Conservation (phyloP, 2,329 filamentous ascomycete genomes). For the Metarhizium anisopliae region DNA sequence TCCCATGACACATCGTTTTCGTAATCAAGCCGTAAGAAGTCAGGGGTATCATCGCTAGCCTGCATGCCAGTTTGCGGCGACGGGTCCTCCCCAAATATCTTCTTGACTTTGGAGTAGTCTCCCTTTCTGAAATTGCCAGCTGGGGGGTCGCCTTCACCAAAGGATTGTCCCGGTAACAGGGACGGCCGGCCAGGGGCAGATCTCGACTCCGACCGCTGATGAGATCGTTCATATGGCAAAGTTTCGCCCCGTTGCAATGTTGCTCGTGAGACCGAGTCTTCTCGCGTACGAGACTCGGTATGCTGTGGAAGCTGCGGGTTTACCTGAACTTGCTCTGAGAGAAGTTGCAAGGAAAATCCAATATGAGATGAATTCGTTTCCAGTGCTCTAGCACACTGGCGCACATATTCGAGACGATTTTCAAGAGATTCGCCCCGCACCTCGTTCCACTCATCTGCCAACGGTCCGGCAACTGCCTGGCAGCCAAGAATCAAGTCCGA, state of each 20-base stretch:
- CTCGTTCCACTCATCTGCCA: slow-evolving; percentile 94
- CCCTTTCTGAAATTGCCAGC: slow-evolving; percentile 47
- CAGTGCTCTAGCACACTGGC: slow-evolving; percentile 66
- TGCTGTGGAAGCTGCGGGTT: slow-evolving; percentile 36
- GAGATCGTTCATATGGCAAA: slow-evolving; percentile 45
- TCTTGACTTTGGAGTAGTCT: slow-evolving; percentile 55
- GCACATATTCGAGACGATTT: slow-evolving; percentile 73
- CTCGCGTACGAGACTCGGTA: slow-evolving; percentile 31
- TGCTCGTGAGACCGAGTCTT: slow-evolving; percentile 38
- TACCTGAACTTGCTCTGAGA: slow-evolving; percentile 70
- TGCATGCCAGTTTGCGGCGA: slow-evolving; percentile 35
- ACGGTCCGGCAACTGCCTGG: slow-evolving; percentile 81
- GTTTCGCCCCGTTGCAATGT: slow-evolving; percentile 49
- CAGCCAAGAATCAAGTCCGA: slow-evolving; percentile 82
- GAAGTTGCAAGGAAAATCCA: slow-evolving; percentile 75
- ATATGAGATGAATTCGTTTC: slow-evolving; percentile 83
- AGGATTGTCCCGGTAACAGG: slow-evolving; percentile 51
- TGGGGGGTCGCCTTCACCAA: slow-evolving; percentile 48
- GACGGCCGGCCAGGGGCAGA: slow-evolving; percentile 33
- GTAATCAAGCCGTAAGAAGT: slow-evolving; percentile 77
- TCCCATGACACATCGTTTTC: slow-evolving; percentile 89
- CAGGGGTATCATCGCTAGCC: slow-evolving; percentile 67
- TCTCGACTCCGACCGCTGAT: slow-evolving; percentile 49
- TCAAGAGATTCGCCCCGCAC: slow-evolving; percentile 84
- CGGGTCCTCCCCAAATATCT: slow-evolving; percentile 57